phyloP scores from a whole-genome alignment of 2,329 filamentous ascomycete genomes.

The Lasiodiplodia sp. region DNA sequence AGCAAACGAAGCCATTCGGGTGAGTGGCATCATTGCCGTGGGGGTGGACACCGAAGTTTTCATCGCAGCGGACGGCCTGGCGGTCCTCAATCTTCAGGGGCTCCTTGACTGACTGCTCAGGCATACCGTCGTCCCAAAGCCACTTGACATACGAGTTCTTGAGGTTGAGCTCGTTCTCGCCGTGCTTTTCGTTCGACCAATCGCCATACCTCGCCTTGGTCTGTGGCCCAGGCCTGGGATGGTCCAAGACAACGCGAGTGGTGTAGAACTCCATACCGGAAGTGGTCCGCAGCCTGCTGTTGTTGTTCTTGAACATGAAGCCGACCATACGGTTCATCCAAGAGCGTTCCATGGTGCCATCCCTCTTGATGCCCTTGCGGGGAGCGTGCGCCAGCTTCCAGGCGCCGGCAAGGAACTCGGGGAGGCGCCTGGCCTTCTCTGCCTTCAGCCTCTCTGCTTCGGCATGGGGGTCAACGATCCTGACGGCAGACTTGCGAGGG shows the following conservation, averaged over 20 bases:
- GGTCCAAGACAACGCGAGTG: background rate
- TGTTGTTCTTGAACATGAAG: background rate
- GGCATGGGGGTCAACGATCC: too few relatives aligned
- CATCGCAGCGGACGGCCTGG: slow-evolving; percentile 10
- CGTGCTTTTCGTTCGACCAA: background rate
- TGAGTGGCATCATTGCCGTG: background rate
- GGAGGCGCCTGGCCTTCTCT: background rate
- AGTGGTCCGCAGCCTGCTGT: background rate
- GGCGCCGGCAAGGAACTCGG: background rate
- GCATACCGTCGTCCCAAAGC: background rate
- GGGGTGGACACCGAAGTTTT: background rate
- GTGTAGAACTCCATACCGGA: background rate
- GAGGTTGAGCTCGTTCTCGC: background rate
- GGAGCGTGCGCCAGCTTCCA: background rate
- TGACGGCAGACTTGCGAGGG: background rate
- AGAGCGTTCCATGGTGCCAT: background rate
- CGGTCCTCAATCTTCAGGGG: background rate
- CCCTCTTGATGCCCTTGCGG: background rate
- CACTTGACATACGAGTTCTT: background rate
- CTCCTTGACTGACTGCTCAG: background rate
- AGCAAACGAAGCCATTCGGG: background rate
- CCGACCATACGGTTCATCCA: background rate
- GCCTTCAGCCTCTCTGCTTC: background rate
- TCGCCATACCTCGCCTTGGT: background rate
- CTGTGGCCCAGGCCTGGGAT: background rate